A percentile compares a stretch with the other conserved stretches of the same genome.
Conservation (phyloP, 2,329 filamentous ascomycete genomes). For the Alternaria hordeiaustralica region DNA sequence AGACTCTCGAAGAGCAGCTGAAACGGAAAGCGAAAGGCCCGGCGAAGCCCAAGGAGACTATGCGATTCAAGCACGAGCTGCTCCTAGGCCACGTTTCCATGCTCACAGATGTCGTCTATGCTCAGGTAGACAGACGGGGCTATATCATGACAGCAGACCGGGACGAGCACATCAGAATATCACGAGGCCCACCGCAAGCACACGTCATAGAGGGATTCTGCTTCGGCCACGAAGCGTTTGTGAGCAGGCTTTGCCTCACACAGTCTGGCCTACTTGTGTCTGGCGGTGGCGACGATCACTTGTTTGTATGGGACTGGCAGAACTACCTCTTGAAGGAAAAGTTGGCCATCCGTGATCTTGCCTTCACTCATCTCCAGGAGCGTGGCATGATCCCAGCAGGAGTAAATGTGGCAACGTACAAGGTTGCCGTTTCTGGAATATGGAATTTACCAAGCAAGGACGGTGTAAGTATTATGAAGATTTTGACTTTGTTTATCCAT, state of each 20-base stretch:
- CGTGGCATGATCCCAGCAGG: constrained; percentile 18
- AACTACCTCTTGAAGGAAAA: constrained; percentile 61
- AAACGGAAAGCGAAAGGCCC: constrained; percentile 51
- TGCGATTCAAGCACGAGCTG: constrained; percentile 74
- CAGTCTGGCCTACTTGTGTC: constrained; percentile 73
- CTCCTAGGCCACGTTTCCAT: constrained; percentile 94
- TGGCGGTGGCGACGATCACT: constrained; percentile 80
- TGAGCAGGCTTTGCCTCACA: constrained; percentile 76
- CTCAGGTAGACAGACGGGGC: constrained; percentile 57
- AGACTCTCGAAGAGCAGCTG: constrained; percentile 63
- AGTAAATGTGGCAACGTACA: constrained; percentile 29
- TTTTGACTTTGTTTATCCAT: neutral
- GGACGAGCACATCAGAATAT: constrained; percentile 87
- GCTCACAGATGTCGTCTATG: constrained; percentile 75
- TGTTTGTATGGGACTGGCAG: constrained; percentile 86
- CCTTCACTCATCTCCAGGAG: constrained; percentile 25
- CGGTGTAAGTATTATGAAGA: constrained; percentile 51
- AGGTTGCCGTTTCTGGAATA: constrained; percentile 60
- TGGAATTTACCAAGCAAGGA: constrained; percentile 48
- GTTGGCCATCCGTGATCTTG: constrained; percentile 50
- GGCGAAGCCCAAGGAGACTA: constrained; percentile 56
- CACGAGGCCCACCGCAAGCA: constrained; percentile 78
- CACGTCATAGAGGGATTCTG: constrained; percentile 91
- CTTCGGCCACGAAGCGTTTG: constrained; percentile 84
- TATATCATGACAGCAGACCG: constrained; percentile 73